Percentiles rank a stretch among this genome's conserved stretches.
phyloP scores from a whole-genome alignment of 805 yeast genomes.

The Kazachstania kunashirensis region DNA sequence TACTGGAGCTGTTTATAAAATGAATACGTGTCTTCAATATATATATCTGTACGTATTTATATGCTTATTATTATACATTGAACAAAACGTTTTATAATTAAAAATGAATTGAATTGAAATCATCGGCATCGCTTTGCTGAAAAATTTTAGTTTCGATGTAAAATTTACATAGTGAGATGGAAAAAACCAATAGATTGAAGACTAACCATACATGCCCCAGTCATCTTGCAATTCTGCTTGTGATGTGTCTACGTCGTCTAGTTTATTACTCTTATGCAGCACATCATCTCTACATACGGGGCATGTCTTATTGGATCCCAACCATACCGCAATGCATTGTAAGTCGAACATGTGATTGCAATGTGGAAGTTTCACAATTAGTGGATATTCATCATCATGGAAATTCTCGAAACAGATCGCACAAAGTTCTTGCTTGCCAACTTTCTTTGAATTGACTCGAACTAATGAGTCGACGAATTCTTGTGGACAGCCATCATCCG shows the following conservation, averaged over 20 bases:
- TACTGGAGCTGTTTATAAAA: no score
- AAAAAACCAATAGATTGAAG: neutral
- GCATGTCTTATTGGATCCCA: slow-evolving; percentile 62
- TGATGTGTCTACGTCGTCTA: slow-evolving; percentile 30
- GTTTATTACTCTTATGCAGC: slow-evolving; percentile 34
- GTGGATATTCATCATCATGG: slow-evolving; percentile 63
- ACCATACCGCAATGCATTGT: slow-evolving; percentile 89
- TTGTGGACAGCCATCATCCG: slow-evolving; percentile 49
- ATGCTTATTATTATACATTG: neutral
- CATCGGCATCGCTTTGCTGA: slow-evolving; percentile 1
- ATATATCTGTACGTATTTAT: neutral
- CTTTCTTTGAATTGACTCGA: slow-evolving; percentile 43
- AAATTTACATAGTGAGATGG: neutral
- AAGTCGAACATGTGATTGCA: slow-evolving; percentile 79
- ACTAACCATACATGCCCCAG: slow-evolving; percentile 71
- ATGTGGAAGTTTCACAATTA: slow-evolving; percentile 64
- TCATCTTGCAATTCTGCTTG: slow-evolving; percentile 59
- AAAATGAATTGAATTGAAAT: no score
- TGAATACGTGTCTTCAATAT: no score
- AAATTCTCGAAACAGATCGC: slow-evolving; percentile 76
- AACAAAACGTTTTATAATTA: no score
- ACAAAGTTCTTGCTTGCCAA: slow-evolving; percentile 49
- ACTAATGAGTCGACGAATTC: slow-evolving; percentile 69
- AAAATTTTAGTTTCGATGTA: slow-evolving; percentile 1
- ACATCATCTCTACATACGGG: slow-evolving; percentile 81